Evolutionary conservation across 805 yeast genomes (phyloP).

Genomic region (Isabelozyma heimii): DNA sequence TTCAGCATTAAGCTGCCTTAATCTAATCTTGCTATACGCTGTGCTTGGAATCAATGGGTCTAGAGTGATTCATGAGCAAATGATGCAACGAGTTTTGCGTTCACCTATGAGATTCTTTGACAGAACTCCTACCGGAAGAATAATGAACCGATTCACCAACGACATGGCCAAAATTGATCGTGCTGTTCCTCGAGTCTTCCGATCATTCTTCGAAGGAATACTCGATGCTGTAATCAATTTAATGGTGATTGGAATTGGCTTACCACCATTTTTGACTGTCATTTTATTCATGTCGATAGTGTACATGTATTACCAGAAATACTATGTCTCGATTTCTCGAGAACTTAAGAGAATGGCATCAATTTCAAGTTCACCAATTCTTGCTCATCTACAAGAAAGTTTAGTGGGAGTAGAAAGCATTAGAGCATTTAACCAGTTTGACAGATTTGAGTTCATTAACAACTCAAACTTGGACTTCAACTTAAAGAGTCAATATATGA

Average conservation of each 20-base stretch:
- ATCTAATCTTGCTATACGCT: conserved; percentile 49
- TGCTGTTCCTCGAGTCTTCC: conserved; percentile 52
- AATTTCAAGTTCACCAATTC: conserved; percentile 70
- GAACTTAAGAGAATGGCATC: conserved; percentile 75
- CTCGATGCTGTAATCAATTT: conserved; percentile 50
- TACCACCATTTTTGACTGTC: conserved; percentile 54
- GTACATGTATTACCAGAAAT: conserved; percentile 68
- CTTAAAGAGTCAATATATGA: conserved; percentile 45
- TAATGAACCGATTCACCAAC: conserved; percentile 62
- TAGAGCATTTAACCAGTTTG: conserved; percentile 68
- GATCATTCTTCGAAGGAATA: conserved; percentile 43
- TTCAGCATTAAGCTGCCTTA: conserved; percentile 44
- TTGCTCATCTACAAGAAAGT: conserved; percentile 80
- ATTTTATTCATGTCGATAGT: conserved; percentile 48
- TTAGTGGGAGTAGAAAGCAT: conserved; percentile 75
- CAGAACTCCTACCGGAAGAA: conserved; percentile 66
- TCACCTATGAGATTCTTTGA: conserved; percentile 70
- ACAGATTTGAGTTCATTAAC: conserved; percentile 60
- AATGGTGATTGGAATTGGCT: conserved; percentile 47
- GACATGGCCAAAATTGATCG: conserved; percentile 60
- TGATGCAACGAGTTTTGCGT: conserved; percentile 52
- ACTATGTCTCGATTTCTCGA: conserved; percentile 67
- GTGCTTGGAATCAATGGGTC: conserved; percentile 59
- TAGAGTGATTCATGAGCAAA: conserved; percentile 49
- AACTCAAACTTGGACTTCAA: conserved; percentile 48